phyloP scores from a whole-genome alignment of 179 eudicot species.

The Corrigiola litoralis region DNA sequence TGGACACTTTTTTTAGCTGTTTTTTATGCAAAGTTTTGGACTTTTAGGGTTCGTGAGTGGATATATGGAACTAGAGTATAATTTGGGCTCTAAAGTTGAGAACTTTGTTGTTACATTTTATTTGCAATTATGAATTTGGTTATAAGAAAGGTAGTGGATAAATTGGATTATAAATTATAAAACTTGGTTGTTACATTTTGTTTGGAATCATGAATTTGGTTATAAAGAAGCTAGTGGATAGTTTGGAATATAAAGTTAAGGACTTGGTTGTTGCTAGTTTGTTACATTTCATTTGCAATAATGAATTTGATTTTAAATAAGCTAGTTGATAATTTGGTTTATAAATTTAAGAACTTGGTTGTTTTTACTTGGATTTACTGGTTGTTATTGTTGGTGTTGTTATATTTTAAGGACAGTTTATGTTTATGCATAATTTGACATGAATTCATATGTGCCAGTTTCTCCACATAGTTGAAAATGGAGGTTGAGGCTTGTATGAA shows the following conservation, averaged over 20 bases:
- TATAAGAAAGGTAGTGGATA: too few relatives aligned
- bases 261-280: neutral
- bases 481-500: constrained; percentile 40
- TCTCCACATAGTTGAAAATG: constrained; percentile 32
- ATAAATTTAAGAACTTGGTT: neutral
- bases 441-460: constrained; percentile 20
- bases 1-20: neutral
- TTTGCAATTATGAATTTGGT: neutral
- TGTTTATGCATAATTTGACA: constrained; percentile 13
- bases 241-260: neutral
- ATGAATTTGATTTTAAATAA: too few relatives aligned
- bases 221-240: constrained; percentile 2
- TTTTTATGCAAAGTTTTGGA: constrained; percentile 1
- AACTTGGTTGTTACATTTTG: neutral
- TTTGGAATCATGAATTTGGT: too few relatives aligned
- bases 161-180: neutral
- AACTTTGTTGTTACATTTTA: neutral
- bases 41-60: constrained; percentile 25
- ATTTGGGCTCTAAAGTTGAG: neutral
- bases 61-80: neutral
- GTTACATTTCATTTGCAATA: constrained; percentile 2
- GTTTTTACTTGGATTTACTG: neutral
- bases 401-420: neutral
- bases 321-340: neutral
- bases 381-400: neutral